Conservation (phyloP, 2,329 filamentous ascomycete species). For the Aspergillus felis region DNA sequence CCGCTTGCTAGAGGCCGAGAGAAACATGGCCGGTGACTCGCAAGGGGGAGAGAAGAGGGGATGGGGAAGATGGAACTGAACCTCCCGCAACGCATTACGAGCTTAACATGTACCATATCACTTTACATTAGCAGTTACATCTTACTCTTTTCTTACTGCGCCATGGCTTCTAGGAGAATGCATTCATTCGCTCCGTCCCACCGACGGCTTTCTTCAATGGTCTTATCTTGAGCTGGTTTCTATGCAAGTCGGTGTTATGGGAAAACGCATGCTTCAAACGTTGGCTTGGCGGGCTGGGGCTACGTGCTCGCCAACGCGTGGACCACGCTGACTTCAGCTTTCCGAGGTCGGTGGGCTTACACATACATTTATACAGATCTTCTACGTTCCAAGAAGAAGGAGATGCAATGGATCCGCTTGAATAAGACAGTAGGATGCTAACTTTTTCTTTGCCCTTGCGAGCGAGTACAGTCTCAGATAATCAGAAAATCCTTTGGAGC, state of each 20-base stretch:
- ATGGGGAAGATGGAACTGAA: constrained; percentile 19
- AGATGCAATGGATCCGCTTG: background rate
- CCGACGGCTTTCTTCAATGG: too few species aligned
- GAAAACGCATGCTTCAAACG: too few species aligned
- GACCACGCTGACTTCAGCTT: too few species aligned
- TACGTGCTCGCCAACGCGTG: too few species aligned
- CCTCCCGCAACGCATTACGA: background rate
- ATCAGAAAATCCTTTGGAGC: constrained; percentile 2
- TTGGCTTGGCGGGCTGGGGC: too few species aligned
- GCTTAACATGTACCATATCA: background rate
- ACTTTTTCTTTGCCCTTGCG: constrained; percentile 13
- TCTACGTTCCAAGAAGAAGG: background rate
- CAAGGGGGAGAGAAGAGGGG: constrained; percentile 4
- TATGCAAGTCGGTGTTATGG: background rate
- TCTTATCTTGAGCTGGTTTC: too few species aligned
- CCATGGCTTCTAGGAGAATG: too few species aligned
- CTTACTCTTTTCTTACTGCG: background rate
- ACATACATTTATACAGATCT: background rate
- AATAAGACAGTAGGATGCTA: background rate
- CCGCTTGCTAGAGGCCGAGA: constrained; percentile 39
- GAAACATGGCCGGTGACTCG: constrained; percentile 21
- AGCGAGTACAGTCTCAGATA: constrained; percentile 7
- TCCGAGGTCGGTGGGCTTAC: background rate
- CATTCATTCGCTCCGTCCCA: too few species aligned
- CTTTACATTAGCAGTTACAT: background rate